A percentile compares a stretch with the other conserved stretches of the same genome.
These are phyloP conservation scores for Penicillium argentinense DNA, from an alignment of 495 filamentous ascomycete species.

Conservation along the genomic window DNA sequence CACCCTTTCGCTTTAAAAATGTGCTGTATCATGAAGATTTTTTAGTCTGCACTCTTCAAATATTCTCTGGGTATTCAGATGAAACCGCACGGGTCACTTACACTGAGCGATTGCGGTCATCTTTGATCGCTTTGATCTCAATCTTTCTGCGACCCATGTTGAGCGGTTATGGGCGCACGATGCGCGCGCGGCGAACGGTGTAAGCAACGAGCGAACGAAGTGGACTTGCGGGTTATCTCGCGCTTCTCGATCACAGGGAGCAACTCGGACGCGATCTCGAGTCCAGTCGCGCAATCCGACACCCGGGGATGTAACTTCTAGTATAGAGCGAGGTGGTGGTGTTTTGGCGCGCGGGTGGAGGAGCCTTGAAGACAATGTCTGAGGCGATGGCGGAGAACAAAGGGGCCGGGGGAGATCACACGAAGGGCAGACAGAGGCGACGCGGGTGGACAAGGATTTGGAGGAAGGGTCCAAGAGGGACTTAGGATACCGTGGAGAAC, in stretches of 20 bases:
- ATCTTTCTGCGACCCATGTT: conserved; percentile 77
- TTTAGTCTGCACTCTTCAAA: neutral
- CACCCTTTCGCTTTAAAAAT: conserved; percentile 97
- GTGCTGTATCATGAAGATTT: conserved; percentile 63
- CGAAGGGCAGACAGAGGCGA: neutral
- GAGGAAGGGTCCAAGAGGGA: conserved; percentile 1
- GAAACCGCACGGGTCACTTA: conserved; percentile 52
- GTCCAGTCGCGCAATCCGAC: too few species aligned
- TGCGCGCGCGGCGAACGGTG: conserved; percentile 6
- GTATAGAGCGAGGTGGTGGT: neutral
- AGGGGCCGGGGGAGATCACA: neutral
- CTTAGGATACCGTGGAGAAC: conserved; percentile 19
- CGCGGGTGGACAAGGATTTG: neutral
- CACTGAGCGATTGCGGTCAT: conserved; percentile 98
- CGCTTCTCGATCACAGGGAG: neutral
- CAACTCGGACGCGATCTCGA: neutral
- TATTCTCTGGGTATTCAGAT: neutral
- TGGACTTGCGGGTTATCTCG: neutral
- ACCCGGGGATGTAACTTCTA: too few species aligned
- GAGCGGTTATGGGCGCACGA: conserved; percentile 16
- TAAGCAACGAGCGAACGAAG: neutral
- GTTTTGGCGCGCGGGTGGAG: neutral
- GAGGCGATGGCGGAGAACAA: neutral
- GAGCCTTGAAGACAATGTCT: neutral
- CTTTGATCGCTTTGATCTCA: conserved; percentile 99